Evolutionary conservation across 352 stramenopile species (phyloP).

Genomic region (Phytopythium helicoides): DNA sequence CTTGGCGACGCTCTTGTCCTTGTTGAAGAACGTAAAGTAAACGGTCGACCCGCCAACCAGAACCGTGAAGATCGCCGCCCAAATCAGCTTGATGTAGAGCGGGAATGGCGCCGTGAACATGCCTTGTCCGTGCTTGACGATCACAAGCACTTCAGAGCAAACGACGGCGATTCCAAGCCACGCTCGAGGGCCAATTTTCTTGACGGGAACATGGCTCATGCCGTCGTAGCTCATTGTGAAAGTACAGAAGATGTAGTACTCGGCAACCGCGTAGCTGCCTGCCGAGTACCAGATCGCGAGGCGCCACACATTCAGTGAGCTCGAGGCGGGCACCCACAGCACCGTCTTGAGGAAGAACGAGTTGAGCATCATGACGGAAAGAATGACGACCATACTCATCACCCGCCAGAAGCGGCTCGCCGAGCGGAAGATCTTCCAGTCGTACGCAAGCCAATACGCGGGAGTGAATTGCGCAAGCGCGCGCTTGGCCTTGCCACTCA

Average conservation of each 20-base stretch:
- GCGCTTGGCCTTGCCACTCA: constrained; percentile 76
- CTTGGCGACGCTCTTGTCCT: constrained; percentile 9
- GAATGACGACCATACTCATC: constrained; percentile 87
- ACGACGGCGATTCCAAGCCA: constrained; percentile 85
- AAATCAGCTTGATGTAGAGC: constrained; percentile 74
- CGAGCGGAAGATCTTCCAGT: constrained; percentile 93
- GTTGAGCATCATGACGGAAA: constrained; percentile 94
- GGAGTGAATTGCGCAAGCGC: constrained; percentile 89
- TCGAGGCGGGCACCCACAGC: constrained; percentile 86
- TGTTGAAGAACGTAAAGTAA: constrained; percentile 83
- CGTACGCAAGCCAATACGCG: constrained; percentile 88
- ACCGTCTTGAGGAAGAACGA: constrained; percentile 96
- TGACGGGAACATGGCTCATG: constrained; percentile 52
- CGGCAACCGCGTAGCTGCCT: constrained; percentile 82
- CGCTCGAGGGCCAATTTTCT: constrained; percentile 78
- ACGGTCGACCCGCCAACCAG: constrained; percentile 74
- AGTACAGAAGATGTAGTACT: constrained; percentile 90
- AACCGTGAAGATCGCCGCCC: constrained; percentile 71
- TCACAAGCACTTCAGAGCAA: constrained; percentile 70
- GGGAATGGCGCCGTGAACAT: constrained; percentile 90
- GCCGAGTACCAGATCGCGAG: constrained; percentile 83
- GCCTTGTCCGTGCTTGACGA: constrained; percentile 78
- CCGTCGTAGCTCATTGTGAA: constrained; percentile 73
- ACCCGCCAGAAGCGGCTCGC: constrained; percentile 90
- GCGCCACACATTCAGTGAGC: constrained; percentile 77